Evolutionary conservation across 1,139 yeast genomes (phyloP), one percentile per base, ranked within the genome.

Genomic region (Suhomyces bribrorum): DNA sequence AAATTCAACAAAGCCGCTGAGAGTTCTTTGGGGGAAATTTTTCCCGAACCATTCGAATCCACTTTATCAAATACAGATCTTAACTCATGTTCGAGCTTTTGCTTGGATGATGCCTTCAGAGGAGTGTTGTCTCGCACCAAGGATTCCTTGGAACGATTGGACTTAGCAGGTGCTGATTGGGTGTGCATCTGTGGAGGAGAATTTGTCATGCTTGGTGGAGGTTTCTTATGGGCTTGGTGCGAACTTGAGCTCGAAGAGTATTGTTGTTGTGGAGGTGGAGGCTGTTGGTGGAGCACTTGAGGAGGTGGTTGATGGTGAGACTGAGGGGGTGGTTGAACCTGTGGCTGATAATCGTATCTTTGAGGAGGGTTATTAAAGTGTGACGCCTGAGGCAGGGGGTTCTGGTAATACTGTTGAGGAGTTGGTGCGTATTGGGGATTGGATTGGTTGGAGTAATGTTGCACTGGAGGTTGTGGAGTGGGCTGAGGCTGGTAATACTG

Each of bases 1-100:
- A 81, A 81, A 54, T 84, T 84, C 30, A 77, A 69, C 38, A 84
- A 64, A 1, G 88, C 89, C 39, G 67, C 62, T 2, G 83, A 72
- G 39, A 84, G 67, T 59, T 84, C 92, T 12, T 60, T 59, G 34
- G 79, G 80, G 2, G 82, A 74, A 30, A 84, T 69, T 39, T 61
- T 64, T 0, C 90, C 90, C 26, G 77, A 74, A 32, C 66, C 63
- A 50, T 77, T 69, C 15, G 66, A 54, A 52, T 81, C 86, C 2
- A 77, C 82, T 41, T 73, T 72, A 40, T 75, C 80, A 49, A 81
- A 81, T 9, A 79, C 71, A 5, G 75, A 64, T 29, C 79, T 61
- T 40, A 79, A 64, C 48, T 79, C 81, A 24, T 62, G 59, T 48
- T 77, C 82, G 37, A 79, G 53, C 30, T 72, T 59, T 35, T 69